A percentile compares a stretch with the other conserved stretches of the same genome.
phyloP scores from a whole-genome alignment of 108 stramenopile genomes.

The Asterionellopsis glacialis region DNA sequence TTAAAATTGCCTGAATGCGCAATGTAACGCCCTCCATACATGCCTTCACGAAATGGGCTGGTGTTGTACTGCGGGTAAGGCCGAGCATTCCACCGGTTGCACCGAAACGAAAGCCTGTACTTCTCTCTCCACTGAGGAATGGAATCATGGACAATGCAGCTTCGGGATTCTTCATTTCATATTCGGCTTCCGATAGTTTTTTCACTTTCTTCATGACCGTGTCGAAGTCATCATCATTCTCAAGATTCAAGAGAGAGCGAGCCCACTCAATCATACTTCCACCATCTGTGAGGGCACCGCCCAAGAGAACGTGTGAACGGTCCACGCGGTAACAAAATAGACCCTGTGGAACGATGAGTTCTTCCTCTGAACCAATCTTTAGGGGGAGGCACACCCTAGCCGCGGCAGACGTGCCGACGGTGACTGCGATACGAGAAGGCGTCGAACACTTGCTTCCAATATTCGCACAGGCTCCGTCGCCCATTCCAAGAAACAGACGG shows the following conservation, averaged over 20 bases:
- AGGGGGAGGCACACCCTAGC: slow-evolving; percentile 60
- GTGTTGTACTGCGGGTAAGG: slow-evolving; percentile 64
- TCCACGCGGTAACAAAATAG: slow-evolving; percentile 81
- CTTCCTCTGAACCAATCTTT: slow-evolving; percentile 1
- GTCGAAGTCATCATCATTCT: slow-evolving; percentile 31
- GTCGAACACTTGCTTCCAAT: slow-evolving; percentile 69
- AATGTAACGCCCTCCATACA: slow-evolving; percentile 69
- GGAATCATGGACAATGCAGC: slow-evolving; percentile 41
- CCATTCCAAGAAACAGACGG: slow-evolving; percentile 61
- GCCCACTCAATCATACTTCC: slow-evolving; percentile 82
- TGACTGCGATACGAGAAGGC: slow-evolving; percentile 66
- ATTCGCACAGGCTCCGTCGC: slow-evolving; percentile 86
- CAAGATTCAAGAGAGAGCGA: slow-evolving; percentile 47
- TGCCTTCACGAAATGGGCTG: slow-evolving; percentile 48
- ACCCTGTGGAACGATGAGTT: slow-evolving; percentile 36
- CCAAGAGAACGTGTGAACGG: slow-evolving; percentile 49
- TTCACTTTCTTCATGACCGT: slow-evolving; percentile 40
- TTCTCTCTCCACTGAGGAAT: slow-evolving; percentile 75
- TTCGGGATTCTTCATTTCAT: not conserved
- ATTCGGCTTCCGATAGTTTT: slow-evolving; percentile 9
- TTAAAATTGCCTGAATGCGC: slow-evolving; percentile 49
- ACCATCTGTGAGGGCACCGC: slow-evolving; percentile 82
- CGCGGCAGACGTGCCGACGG: slow-evolving; percentile 82
- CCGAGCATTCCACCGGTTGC: slow-evolving; percentile 64
- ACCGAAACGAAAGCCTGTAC: slow-evolving; percentile 71